Percentiles rank a stretch among this genome's conserved stretches.
Conservation (phyloP, 768 basidiomycete species). For the Panaeolus cyanescens region DNA sequence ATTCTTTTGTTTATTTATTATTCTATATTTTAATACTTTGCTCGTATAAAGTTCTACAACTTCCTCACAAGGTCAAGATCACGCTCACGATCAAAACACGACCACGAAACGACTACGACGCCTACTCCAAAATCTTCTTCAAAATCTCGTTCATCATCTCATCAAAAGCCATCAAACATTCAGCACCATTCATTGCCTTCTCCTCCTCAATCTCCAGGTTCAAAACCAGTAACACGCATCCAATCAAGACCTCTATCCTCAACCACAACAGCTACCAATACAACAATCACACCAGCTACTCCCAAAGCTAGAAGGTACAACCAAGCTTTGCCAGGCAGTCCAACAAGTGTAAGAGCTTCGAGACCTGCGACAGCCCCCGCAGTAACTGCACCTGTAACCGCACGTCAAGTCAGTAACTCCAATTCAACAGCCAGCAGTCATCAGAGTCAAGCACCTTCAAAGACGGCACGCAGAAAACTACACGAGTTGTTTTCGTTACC, state of each 20-base stretch:
- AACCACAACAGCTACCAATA: constrained; percentile 62
- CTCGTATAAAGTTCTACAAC: constrained; percentile 50
- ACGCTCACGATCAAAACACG: constrained; percentile 52
- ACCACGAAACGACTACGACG: constrained; percentile 5
- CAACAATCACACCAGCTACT: constrained; percentile 60
- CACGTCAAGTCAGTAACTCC: constrained; percentile 2
- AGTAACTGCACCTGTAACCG: constrained; percentile 6
- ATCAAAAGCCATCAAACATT: constrained; percentile 5
- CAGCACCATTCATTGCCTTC: constrained; percentile 8
- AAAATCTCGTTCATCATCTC: constrained; percentile 4
- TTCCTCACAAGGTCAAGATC: constrained; percentile 63
- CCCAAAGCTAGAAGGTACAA: constrained; percentile 37
- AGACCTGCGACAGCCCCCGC: constrained; percentile 25
- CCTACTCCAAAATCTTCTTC: constrained; percentile 1
- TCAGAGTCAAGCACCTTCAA: constrained; percentile 31
- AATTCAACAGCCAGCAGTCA: constrained; percentile 10
- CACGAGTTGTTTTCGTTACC: constrained; percentile 50
- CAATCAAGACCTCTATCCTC: constrained; percentile 67
- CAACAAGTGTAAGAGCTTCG: constrained; percentile 7
- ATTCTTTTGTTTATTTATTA: constrained; percentile 8
- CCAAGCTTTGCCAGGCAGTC: constrained; percentile 11
- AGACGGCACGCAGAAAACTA: constrained; percentile 41
- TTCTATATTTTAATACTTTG: neutral
- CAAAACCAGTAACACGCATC: constrained; percentile 51
- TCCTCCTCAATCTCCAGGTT: constrained; percentile 22